Conservation (phyloP, 2,329 filamentous ascomycete genomes). For the Botrytis galanthina region DNA sequence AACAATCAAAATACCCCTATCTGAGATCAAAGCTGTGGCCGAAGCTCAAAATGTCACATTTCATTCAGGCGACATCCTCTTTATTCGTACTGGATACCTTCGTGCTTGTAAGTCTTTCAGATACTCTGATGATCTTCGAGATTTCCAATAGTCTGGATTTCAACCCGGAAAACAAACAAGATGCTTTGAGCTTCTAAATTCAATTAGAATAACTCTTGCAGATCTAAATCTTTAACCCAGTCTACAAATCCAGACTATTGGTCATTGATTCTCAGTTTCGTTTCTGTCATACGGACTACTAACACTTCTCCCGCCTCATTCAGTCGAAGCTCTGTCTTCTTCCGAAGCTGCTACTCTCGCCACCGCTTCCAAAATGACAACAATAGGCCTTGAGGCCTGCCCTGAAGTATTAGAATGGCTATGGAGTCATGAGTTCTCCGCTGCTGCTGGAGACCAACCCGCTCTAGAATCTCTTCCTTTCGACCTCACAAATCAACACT, state of each 20-base stretch:
- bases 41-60: slow-evolving; percentile 40
- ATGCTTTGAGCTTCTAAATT: neutral
- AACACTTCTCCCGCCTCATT: neutral
- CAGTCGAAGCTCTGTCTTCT: neutral
- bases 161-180: neutral
- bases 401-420: neutral
- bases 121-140: slow-evolving; percentile 32
- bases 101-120: slow-evolving; percentile 34
- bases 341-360: neutral
- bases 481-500: slow-evolving; percentile 18
- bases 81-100: slow-evolving; percentile 42
- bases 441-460: slow-evolving; percentile 45
- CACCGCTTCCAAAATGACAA: neutral
- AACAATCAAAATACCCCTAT: slow-evolving; percentile 31
- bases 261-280: neutral
- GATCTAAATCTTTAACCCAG: neutral
- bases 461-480: slow-evolving; percentile 46
- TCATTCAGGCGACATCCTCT: slow-evolving; percentile 41
- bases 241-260: neutral
- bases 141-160: neutral
- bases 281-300: neutral
- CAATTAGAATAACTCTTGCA: neutral
- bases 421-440: slow-evolving; percentile 45
- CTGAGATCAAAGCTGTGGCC: slow-evolving; percentile 39
- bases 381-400: slow-evolving; percentile 6